Conservation (phyloP, 495 filamentous ascomycete species). For the Podospora tetraspora region DNA sequence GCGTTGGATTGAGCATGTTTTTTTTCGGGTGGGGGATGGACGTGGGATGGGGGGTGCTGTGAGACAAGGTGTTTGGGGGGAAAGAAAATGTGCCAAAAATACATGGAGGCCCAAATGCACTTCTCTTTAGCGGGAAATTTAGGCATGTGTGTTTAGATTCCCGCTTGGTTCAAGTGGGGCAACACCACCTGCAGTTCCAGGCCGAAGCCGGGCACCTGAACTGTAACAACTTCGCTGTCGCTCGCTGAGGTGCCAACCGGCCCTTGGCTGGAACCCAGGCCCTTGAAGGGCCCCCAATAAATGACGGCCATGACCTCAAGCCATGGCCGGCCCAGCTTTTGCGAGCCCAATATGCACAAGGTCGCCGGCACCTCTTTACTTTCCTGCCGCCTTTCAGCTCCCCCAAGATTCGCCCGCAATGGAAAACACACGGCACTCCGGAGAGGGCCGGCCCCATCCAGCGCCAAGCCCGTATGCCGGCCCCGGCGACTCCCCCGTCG, state of each 20-base stretch:
- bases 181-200: no score
- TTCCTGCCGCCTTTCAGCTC: not conserved
- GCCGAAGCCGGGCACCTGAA: no score
- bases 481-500: not conserved
- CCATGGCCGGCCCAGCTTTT: not conserved
- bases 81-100: not conserved
- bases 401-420: not conserved
- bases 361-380: not conserved
- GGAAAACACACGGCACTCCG: not conserved
- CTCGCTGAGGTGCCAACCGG: no score
- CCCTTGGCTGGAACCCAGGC: not conserved
- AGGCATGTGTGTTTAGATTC: not conserved
- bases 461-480: not conserved
- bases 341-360: not conserved
- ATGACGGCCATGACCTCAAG: not conserved
- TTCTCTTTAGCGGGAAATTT: no score
- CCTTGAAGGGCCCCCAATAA: not conserved
- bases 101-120: not conserved
- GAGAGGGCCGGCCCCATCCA: not conserved
- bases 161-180: no score
- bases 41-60: not conserved
- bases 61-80: no score
- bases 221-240: no score
- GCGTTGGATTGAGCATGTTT: conserved; percentile 5
- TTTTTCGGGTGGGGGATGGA: not conserved